A percentile compares a stretch with the other conserved stretches of the same genome.
Evolutionary conservation across 1,284 basidiomycete species (phyloP).

Genomic region (Irpex sp.): DNA sequence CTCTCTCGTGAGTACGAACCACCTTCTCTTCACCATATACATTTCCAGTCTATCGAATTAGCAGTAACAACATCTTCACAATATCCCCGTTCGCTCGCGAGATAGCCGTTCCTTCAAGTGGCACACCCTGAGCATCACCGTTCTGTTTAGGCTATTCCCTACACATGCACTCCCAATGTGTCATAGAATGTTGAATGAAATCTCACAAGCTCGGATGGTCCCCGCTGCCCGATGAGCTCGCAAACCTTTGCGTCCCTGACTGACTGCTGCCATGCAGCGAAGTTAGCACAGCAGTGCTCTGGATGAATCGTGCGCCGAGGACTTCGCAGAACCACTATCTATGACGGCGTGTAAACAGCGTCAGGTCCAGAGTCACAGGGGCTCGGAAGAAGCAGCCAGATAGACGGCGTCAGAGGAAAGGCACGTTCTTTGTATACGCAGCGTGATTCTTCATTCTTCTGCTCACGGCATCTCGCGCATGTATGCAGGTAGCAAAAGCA

Average conservation of each 20-base stretch:
- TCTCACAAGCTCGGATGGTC: no score
- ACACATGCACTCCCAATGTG: no score
- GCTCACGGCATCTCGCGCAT: not conserved
- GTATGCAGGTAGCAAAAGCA: not conserved
- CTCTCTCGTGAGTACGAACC: no score
- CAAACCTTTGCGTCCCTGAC: not conserved
- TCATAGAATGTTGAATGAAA: no score
- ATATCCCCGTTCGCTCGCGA: no score
- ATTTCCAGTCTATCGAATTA: no score
- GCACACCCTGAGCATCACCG: no score
- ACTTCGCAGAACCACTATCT: not conserved
- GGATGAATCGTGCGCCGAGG: not conserved
- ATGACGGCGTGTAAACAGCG: not conserved
- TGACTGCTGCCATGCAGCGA: no score
- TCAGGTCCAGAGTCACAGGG: not conserved
- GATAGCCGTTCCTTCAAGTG: no score
- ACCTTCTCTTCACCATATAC: no score
- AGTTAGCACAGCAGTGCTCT: not conserved
- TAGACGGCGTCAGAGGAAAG: not conserved
- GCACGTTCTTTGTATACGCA: not conserved
- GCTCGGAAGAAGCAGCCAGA: not conserved
- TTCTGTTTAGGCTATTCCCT: no score
- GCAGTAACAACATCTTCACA: no score
- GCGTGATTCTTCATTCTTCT: not conserved
- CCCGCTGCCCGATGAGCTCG: not conserved